Evolutionary conservation across 768 basidiomycete species (phyloP).

Genomic region (Imleria badia): DNA sequence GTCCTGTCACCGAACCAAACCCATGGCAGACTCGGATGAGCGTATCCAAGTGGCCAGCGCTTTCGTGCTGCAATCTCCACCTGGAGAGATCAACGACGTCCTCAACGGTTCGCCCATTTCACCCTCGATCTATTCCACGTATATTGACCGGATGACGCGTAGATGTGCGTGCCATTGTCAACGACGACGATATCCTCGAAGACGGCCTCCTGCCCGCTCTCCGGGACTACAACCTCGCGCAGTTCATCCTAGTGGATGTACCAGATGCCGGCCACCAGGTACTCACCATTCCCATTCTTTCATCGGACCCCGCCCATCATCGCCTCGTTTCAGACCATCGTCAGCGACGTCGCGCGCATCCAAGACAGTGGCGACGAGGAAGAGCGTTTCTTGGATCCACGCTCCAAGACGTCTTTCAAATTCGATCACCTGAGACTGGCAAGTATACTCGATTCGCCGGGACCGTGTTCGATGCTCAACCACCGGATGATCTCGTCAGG

Average conservation of each 20-base stretch:
- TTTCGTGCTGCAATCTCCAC: conserved; percentile 87
- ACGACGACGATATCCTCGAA: conserved; percentile 82
- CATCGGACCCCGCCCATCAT: background rate
- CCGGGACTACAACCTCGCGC: conserved; percentile 81
- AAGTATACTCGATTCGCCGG: conserved; percentile 32
- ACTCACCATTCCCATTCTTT: background rate
- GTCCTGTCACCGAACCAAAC: background rate
- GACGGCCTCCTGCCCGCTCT: conserved; percentile 75
- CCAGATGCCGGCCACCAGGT: conserved; percentile 77
- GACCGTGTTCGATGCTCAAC: conserved; percentile 3
- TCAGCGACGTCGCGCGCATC: conserved; percentile 70
- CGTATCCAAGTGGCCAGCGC: conserved; percentile 70
- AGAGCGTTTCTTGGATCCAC: conserved; percentile 81
- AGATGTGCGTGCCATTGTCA: conserved; percentile 92
- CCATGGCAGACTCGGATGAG: conserved; percentile 57
- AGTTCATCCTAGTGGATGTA: conserved; percentile 87
- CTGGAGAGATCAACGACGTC: conserved; percentile 96
- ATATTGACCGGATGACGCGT: conserved; percentile 9
- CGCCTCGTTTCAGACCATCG: conserved; percentile 60
- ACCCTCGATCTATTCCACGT: background rate
- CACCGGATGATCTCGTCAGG: conserved; percentile 41
- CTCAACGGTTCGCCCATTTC: conserved; percentile 68
- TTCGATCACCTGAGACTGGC: conserved; percentile 89
- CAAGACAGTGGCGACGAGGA: conserved; percentile 40
- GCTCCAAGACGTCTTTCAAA: conserved; percentile 71